Evolutionary conservation across 2,329 filamentous ascomycete genomes (phyloP).

Genomic region (Colletotrichum sp.): DNA sequence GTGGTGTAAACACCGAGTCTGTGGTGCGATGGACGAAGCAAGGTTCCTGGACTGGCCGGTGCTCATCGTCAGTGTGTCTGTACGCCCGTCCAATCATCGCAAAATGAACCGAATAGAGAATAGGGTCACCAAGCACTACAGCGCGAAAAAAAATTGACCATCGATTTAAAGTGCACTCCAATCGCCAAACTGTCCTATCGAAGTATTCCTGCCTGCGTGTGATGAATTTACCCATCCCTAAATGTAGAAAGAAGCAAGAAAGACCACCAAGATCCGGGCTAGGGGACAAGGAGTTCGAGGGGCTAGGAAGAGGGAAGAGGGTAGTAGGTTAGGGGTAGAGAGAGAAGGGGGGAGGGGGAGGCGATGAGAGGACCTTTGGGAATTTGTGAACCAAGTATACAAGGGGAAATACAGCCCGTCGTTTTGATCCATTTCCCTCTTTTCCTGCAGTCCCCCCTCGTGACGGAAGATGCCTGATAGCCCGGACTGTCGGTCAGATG

Average conservation of each 20-base stretch:
- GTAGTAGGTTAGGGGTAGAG: neutral
- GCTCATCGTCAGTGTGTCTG: neutral
- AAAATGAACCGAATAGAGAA: neutral
- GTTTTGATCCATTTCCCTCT: neutral
- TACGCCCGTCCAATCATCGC: neutral
- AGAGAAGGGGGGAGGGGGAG: neutral
- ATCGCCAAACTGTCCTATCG: slow-evolving; percentile 57
- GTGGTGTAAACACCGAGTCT: neutral
- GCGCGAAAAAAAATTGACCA: slow-evolving; percentile 26
- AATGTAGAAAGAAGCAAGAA: slow-evolving; percentile 31
- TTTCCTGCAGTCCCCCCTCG: neutral
- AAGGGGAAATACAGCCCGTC: slow-evolving; percentile 18
- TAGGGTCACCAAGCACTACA: neutral
- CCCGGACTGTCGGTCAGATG: slow-evolving; percentile 13
- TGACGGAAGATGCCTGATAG: neutral
- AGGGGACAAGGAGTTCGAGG: slow-evolving; percentile 22
- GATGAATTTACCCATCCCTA: slow-evolving; percentile 37
- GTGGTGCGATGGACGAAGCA: neutral
- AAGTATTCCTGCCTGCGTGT: slow-evolving; percentile 44
- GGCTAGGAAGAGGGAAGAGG: slow-evolving; percentile 13
- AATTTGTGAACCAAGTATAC: slow-evolving; percentile 6
- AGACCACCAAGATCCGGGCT: slow-evolving; percentile 20
- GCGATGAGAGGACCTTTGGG: neutral
- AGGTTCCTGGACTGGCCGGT: neutral
- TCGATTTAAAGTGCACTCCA: slow-evolving; percentile 53